Conservation (phyloP, 2,329 filamentous ascomycete genomes). For the Triangularia verruculosa region DNA sequence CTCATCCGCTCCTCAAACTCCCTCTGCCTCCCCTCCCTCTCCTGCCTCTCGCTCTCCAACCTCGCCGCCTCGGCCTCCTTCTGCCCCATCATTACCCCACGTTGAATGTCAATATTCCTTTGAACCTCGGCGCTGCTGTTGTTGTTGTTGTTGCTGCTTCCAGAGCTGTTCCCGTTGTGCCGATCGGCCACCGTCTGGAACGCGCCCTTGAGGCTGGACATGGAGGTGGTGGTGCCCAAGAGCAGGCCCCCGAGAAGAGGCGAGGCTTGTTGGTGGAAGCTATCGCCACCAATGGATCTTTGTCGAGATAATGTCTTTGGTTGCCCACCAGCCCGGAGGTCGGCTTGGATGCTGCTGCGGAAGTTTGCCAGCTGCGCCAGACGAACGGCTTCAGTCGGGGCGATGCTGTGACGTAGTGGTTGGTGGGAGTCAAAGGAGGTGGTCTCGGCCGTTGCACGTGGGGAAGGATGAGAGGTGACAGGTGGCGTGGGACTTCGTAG, state of each 20-base stretch:
- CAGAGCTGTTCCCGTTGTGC: slow-evolving; percentile 6
- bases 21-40: slow-evolving; percentile 57
- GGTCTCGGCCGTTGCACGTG: slow-evolving; percentile 34
- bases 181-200: neutral
- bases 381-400: slow-evolving; percentile 41
- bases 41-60: slow-evolving; percentile 55
- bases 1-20: slow-evolving; percentile 74
- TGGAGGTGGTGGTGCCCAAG: neutral
- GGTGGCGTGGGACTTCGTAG: neutral
- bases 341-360: slow-evolving; percentile 62
- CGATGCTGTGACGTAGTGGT: slow-evolving; percentile 45
- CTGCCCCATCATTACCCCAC: slow-evolving; percentile 57
- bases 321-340: slow-evolving; percentile 49
- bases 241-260: neutral
- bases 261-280: neutral
- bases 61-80: slow-evolving; percentile 60
- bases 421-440: slow-evolving; percentile 53
- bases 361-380: slow-evolving; percentile 64
- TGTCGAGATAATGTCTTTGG: neutral
- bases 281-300: neutral
- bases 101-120: slow-evolving; percentile 52
- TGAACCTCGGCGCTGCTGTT: slow-evolving; percentile 33
- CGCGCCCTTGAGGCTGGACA: neutral
- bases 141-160: neutral
- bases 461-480: slow-evolving; percentile 14